A percentile compares a stretch with the other conserved stretches of the same genome.
phyloP scores from a whole-genome alignment of 2,329 filamentous ascomycete genomes.

The Rutstroemia sp. region DNA sequence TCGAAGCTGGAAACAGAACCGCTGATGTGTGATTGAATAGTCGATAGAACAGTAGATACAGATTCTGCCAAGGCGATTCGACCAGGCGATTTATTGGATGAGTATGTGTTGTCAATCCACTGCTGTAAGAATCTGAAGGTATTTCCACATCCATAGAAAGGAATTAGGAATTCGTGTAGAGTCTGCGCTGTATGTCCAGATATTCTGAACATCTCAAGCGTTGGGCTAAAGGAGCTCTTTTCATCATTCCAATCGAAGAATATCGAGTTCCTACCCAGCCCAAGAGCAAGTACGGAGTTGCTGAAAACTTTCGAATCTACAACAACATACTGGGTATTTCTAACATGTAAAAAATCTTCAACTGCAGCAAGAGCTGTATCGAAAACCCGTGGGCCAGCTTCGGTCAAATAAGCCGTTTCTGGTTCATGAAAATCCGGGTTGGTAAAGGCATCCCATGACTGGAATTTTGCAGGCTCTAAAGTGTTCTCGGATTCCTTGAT shows the following conservation, averaged over 20 bases:
- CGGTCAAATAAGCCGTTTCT: constrained; percentile 53
- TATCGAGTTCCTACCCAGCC: constrained; percentile 63
- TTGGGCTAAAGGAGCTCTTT: constrained; percentile 44
- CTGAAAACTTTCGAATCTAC: constrained; percentile 44
- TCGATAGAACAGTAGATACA: constrained; percentile 32
- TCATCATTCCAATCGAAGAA: constrained; percentile 57
- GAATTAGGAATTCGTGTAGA: constrained; percentile 34
- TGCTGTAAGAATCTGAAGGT: constrained; percentile 25
- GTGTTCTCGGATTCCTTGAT: constrained; percentile 31
- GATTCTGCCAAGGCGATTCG: constrained; percentile 30
- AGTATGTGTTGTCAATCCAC: constrained; percentile 27
- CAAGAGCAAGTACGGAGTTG: constrained; percentile 55
- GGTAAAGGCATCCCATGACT: constrained; percentile 65
- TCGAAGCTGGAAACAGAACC: constrained; percentile 18
- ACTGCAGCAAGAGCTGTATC: constrained; percentile 50
- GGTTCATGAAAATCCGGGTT: constrained; percentile 33
- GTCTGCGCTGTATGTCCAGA: constrained; percentile 45
- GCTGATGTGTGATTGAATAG: constrained; percentile 27
- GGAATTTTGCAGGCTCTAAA: constrained; percentile 34
- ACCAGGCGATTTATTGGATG: constrained; percentile 21
- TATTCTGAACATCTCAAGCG: constrained; percentile 40
- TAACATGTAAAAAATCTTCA: constrained; percentile 34
- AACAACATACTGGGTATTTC: constrained; percentile 34
- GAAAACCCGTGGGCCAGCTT: constrained; percentile 58
- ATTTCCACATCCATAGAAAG: constrained; percentile 32